A percentile compares a stretch with the other conserved stretches of the same genome.
Evolutionary conservation across 2,329 filamentous ascomycete genomes (phyloP).

Genomic region (Stylonectria norvegica): DNA sequence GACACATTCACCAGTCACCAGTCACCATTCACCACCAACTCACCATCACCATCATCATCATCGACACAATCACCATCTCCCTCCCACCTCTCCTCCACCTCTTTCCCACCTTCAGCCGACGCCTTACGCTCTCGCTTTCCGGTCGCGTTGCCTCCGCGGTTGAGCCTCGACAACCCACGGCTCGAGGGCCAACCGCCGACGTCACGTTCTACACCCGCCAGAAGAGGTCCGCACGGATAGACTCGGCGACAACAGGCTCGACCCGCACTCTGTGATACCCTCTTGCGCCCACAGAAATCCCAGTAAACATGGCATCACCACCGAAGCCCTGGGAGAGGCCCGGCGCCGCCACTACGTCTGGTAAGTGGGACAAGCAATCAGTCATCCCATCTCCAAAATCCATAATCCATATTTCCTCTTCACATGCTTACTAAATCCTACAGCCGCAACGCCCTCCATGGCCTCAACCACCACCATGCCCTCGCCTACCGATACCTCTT

Average conservation of each 20-base stretch:
- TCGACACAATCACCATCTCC: conserved; percentile 6
- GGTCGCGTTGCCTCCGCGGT: conserved; percentile 3
- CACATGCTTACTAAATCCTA: conserved; percentile 24
- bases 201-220: no score
- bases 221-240: no score
- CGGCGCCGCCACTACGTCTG: conserved; percentile 54
- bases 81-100: conserved; percentile 17
- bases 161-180: conserved; percentile 5
- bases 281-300: no score
- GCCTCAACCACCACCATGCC: conserved; percentile 41
- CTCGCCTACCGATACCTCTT: conserved; percentile 33
- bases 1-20: conserved; percentile 1
- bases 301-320: conserved; percentile 64
- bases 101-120: conserved; percentile 3
- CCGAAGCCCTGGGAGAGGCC: conserved; percentile 96
- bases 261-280: no score
- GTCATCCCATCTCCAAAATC: conserved; percentile 4
- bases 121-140: conserved; percentile 1
- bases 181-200: no score
- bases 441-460: conserved; percentile 40
- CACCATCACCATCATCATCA: conserved; percentile 1
- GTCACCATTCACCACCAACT: not conserved
- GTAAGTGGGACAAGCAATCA: conserved; percentile 39
- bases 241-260: no score
- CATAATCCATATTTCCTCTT: conserved; percentile 7